Evolutionary conservation across 2,329 filamentous ascomycete genomes (phyloP).

Genomic region (Diplodia sapinea): DNA sequence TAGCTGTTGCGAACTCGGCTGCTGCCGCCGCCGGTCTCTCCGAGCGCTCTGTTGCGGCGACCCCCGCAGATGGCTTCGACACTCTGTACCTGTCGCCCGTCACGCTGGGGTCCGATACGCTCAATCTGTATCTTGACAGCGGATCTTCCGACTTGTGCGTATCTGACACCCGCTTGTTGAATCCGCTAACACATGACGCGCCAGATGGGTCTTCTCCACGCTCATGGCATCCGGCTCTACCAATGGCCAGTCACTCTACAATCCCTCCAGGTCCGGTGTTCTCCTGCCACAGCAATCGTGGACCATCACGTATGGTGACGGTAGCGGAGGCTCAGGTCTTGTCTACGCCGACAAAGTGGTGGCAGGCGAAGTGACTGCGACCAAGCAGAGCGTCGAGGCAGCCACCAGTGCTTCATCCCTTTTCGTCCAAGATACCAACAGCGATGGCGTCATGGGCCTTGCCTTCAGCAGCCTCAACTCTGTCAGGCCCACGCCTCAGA

Average conservation of each 20-base stretch:
- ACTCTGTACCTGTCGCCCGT: constrained; percentile 59
- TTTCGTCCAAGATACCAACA: constrained; percentile 59
- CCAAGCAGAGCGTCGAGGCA: constrained; percentile 68
- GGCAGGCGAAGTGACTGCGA: constrained; percentile 63
- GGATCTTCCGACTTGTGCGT: constrained; percentile 72
- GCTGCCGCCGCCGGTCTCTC: constrained; percentile 48
- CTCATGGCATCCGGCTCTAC: constrained; percentile 60
- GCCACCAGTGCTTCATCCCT: constrained; percentile 62
- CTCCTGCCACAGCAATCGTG: constrained; percentile 59
- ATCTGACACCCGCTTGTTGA: constrained; percentile 49
- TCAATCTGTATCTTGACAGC: constrained; percentile 75
- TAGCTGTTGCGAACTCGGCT: constrained; percentile 44
- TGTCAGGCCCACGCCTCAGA: constrained; percentile 56
- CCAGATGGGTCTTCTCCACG: constrained; percentile 70
- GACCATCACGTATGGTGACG: constrained; percentile 70
- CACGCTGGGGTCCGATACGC: constrained; percentile 65
- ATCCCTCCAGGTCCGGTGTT: constrained; percentile 55
- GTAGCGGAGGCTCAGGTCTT: constrained; percentile 65
- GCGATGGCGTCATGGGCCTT: constrained; percentile 66
- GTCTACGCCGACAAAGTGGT: constrained; percentile 72
- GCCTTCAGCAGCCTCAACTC: constrained; percentile 67
- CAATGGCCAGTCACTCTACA: constrained; percentile 64
- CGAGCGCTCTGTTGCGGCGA: constrained; percentile 42
- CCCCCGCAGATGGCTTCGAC: constrained; percentile 36
- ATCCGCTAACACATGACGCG: constrained; percentile 6